Evolutionary conservation across 257 asterid species (phyloP).

Genomic region (Lycium barbarum): DNA sequence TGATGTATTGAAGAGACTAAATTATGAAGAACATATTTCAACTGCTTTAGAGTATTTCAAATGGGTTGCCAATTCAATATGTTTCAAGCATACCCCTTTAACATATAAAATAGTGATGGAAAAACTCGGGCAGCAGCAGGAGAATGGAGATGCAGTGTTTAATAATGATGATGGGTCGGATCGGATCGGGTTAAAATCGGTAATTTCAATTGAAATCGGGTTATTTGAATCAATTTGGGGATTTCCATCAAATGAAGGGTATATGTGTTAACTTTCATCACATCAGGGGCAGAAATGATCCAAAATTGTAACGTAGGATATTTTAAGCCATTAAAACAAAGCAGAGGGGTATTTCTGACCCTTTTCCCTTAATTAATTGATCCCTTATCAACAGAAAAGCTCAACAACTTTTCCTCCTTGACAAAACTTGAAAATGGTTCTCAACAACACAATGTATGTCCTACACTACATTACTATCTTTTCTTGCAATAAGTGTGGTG

Average conservation of each 20-base stretch:
- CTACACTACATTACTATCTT: not conserved
- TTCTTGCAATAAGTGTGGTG: not conserved
- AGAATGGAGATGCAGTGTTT: constrained; percentile 62
- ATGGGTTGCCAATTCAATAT: constrained; percentile 56
- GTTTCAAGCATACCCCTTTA: constrained; percentile 73
- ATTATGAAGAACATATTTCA: constrained; percentile 50
- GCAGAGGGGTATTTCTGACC: too few relatives aligned
- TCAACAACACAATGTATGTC: not conserved
- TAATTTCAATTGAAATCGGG: too few relatives aligned
- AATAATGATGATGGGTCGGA: constrained; percentile 37
- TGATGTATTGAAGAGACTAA: constrained; percentile 63
- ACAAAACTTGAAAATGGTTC: not conserved
- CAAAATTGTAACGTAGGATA: too few relatives aligned
- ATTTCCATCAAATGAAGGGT: too few relatives aligned
- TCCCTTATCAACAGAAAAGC: not conserved
- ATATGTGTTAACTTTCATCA: too few relatives aligned
- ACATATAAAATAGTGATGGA: constrained; percentile 77
- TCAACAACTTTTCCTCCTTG: not conserved
- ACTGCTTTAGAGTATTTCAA: constrained; percentile 72
- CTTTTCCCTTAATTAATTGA: not conserved
- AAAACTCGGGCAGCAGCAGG: constrained; percentile 57
- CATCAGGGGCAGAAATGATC: too few relatives aligned
- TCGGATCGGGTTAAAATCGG: too few relatives aligned
- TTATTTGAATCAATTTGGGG: too few relatives aligned
- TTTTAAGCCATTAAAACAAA: too few relatives aligned